Percentiles rank a stretch among this genome's conserved stretches.
Evolutionary conservation across 306 rosid species (phyloP).

Genomic region (Amphicarpaea edgeworthii): DNA sequence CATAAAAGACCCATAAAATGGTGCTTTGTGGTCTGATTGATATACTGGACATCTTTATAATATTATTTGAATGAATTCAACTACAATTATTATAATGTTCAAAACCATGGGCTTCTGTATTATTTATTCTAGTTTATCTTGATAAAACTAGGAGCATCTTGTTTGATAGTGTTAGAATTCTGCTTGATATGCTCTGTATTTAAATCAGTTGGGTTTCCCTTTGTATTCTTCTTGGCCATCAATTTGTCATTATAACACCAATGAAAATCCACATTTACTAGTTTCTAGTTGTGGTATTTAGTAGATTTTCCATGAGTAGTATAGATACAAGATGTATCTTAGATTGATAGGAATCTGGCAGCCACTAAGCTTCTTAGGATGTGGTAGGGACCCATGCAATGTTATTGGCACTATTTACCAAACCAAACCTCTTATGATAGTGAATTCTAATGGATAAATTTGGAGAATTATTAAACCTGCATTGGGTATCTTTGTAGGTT

Average conservation of each 20-base stretch:
- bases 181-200: conserved; percentile 1
- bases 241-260: neutral
- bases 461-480: conserved; percentile 16
- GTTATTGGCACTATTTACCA: conserved; percentile 1
- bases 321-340: conserved; percentile 7
- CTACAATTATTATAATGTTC: conserved; percentile 7
- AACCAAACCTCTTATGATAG: neutral
- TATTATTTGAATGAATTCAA: conserved; percentile 31
- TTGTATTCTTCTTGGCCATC: neutral
- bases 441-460: conserved; percentile 7
- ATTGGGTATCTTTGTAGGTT: conserved; percentile 60
- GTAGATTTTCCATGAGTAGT: conserved; percentile 9
- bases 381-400: neutral
- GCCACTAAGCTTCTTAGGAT: neutral
- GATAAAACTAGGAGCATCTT: conserved; percentile 33
- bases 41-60: conserved; percentile 8
- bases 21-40: neutral
- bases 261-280: conserved; percentile 20
- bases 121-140: conserved; percentile 28
- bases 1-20: neutral
- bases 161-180: neutral
- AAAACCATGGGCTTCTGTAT: neutral
- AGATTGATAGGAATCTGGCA: conserved; percentile 27
- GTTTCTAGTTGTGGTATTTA: conserved; percentile 21
- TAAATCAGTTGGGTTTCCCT: neutral